Base-by-base conservation (phyloP, 352 stramenopile species). In the Pythium rhizo-oryzae region DNA sequence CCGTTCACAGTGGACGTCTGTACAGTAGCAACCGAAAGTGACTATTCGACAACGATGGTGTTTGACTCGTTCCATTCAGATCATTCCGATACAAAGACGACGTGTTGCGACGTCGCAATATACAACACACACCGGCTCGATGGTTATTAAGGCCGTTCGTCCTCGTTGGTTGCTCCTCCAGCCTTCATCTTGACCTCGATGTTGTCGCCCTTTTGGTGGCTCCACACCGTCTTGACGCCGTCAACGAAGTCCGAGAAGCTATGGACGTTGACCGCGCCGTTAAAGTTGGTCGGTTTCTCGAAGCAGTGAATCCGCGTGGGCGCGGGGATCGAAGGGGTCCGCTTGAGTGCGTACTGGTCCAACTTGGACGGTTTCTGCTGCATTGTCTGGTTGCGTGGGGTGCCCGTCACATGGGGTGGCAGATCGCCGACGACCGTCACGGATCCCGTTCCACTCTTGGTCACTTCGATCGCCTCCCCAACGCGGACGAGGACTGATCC, bases 401-500 rank as follows among this genome's bases (percentile, higher is more conserved):
- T 61, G 5, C 65, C 65, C 3, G 39, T 39, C 1, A 71, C 65
- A 8, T 46, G 28, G 0, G 50, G 49, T 2, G 72, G 72, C 21
- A 68, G 24, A 18, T 54, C 23, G 12, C 69, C 65, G 12, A 79
- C 55, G 58, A 70, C 24, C 19, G 43, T 52, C 19, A 74, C 39
- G 7, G 24, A 55, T 3, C 72, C 72, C 0, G 69, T 75, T 11
- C 72, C 72, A 21, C 52, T 25, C 6, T 62, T 62, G 46, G 21
- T 57, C 15, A 47, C 55, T n/a, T 59, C 47, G 13, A 71, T 47
- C 1, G 21, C 25, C 11, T 71, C 58, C 4, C 30, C 46, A 11
- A 55, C 65, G n/a, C 69, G 66, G 18, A 77, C 28, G 9, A 70
- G 49, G 15, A 56, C 41, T 41, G 67, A 47, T 1, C 72, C 72